A percentile compares a stretch with the other conserved stretches of the same genome.
phyloP scores from a whole-genome alignment of 208 protist species.

The Leishmania lainsoni region DNA sequence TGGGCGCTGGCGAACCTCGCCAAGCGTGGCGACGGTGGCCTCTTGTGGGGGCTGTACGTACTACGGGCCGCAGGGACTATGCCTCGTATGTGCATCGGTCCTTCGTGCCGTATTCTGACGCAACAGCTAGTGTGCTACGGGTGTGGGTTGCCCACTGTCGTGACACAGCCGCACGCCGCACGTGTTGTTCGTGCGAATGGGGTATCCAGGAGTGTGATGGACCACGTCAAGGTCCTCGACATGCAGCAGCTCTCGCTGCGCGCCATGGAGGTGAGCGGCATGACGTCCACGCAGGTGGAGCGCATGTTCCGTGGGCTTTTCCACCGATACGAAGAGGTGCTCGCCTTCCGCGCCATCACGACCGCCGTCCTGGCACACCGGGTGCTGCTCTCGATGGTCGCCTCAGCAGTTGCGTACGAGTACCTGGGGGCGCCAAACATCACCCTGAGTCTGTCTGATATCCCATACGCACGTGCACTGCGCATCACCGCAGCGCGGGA shows the following conservation, averaged over 20 bases:
- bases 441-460: constrained; percentile 61
- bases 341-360: constrained; percentile 43
- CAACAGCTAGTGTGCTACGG: constrained; percentile 44
- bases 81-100: constrained; percentile 60
- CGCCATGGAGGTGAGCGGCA: constrained; percentile 33
- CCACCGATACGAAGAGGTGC: constrained; percentile 51
- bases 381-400: constrained; percentile 62
- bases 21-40: constrained; percentile 34
- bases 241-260: constrained; percentile 36
- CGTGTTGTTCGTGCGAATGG: constrained; percentile 44
- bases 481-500: constrained; percentile 37
- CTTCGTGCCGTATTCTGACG: constrained; percentile 52
- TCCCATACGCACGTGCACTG: constrained; percentile 71
- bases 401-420: constrained; percentile 63
- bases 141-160: constrained; percentile 65
- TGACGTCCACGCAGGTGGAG: constrained; percentile 44
- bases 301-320: constrained; percentile 51
- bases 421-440: constrained; percentile 63
- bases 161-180: constrained; percentile 59
- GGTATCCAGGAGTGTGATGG: constrained; percentile 1
- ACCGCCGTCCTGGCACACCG: constrained; percentile 38
- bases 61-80: constrained; percentile 56
- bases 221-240: constrained; percentile 41
- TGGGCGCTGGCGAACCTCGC: constrained; percentile 51
- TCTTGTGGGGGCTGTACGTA: constrained; percentile 76